Conservation (phyloP, 1,139 yeast genomes). For the Geotrichum europaeum region DNA sequence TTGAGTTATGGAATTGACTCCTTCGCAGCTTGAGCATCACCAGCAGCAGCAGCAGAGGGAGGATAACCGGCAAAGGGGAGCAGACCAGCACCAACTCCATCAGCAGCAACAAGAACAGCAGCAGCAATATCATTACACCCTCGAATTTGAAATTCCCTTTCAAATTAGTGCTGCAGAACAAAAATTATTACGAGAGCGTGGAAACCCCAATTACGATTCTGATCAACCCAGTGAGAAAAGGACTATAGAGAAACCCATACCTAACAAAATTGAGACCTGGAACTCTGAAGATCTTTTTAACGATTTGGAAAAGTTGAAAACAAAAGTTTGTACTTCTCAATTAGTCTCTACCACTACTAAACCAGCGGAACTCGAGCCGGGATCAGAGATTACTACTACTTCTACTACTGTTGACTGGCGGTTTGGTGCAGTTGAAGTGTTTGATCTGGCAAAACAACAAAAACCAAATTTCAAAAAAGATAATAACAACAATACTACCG, state of each 20-base stretch:
- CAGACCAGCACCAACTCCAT: not conserved
- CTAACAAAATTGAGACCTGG: not conserved
- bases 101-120: not conserved
- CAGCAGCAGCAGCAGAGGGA: not conserved
- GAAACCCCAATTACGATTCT: not conserved
- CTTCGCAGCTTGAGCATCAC: not conserved
- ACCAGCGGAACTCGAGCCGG: not conserved
- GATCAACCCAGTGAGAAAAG: not conserved
- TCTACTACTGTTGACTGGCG: constrained; percentile 27
- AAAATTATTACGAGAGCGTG: not conserved
- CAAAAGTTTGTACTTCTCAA: not conserved
- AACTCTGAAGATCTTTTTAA: not conserved
- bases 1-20: not conserved
- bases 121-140: not conserved
- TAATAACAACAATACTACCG: not conserved
- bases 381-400: too few relatives aligned
- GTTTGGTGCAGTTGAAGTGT: constrained; percentile 29
- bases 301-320: not conserved
- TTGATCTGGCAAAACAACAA: constrained; percentile 30
- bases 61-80: not conserved
- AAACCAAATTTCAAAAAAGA: constrained; percentile 17
- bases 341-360: not conserved
- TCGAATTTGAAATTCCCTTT: not conserved
- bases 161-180: not conserved
- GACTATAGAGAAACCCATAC: not conserved